A percentile compares a stretch with the other conserved stretches of the same genome.
phyloP scores from a whole-genome alignment of 768 basidiomycete genomes.

The Trichaptum fuscoviolaceum region DNA sequence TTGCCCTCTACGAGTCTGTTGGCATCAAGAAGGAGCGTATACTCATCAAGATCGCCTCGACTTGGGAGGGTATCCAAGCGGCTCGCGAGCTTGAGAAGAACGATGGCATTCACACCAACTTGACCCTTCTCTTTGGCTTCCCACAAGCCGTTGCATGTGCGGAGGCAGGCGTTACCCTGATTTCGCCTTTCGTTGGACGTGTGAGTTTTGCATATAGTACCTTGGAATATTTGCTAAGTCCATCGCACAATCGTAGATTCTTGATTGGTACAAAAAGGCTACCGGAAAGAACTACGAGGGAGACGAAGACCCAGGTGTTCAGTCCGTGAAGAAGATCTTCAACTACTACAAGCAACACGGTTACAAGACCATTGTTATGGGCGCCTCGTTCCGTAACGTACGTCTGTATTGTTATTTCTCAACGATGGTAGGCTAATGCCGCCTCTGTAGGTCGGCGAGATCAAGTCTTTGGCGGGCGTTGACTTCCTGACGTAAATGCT shows the following conservation, averaged over 20 bases:
- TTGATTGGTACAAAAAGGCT: slow-evolving; percentile 98
- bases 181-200: slow-evolving; percentile 98
- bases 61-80: slow-evolving; percentile 99
- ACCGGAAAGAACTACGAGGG: slow-evolving; percentile 84
- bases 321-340: slow-evolving; percentile 95
- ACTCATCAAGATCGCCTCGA: slow-evolving; percentile 98
- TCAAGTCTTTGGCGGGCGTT: slow-evolving; percentile 90
- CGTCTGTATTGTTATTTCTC: slow-evolving; percentile 23
- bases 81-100: slow-evolving; percentile 92
- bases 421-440: not conserved
- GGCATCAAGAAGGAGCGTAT: slow-evolving; percentile 93
- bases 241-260: slow-evolving; percentile 52
- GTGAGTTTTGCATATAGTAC: slow-evolving; percentile 41
- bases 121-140: slow-evolving; percentile 98
- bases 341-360: slow-evolving; percentile 99
- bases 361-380: slow-evolving; percentile 99
- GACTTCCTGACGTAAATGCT: slow-evolving; percentile 76
- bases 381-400: slow-evolving; percentile 98
- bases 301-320: slow-evolving; percentile 92
- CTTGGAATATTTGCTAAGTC: slow-evolving; percentile 11
- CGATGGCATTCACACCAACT: slow-evolving; percentile 95
- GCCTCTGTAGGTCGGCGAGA: slow-evolving; percentile 70
- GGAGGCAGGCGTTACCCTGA: slow-evolving; percentile 96
- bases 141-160: slow-evolving; percentile 98
- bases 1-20: slow-evolving; percentile 89